phyloP scores from a whole-genome alignment of 2,329 filamentous ascomycete species.

The Rhinocladiella mackenziei region DNA sequence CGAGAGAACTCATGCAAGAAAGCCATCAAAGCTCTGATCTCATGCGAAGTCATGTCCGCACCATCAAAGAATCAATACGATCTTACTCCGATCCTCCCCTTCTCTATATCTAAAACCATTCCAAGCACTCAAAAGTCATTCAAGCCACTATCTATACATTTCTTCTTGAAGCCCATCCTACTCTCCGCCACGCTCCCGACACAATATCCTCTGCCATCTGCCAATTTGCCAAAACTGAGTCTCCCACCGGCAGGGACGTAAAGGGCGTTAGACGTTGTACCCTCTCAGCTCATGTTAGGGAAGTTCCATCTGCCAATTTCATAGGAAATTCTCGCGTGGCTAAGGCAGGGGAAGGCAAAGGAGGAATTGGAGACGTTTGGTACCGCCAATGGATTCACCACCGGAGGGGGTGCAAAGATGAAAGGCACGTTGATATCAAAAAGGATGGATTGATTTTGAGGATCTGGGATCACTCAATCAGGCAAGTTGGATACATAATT shows the following conservation, averaged over 20 bases:
- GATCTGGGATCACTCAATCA: slow-evolving; percentile 14
- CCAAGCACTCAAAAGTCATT: slow-evolving; percentile 27
- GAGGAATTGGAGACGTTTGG: slow-evolving; percentile 18
- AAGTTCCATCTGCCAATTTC: slow-evolving; percentile 27
- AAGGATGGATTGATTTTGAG: slow-evolving; percentile 35
- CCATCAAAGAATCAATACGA: too few species aligned
- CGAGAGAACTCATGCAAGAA: too few species aligned
- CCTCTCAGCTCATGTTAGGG: slow-evolving; percentile 14
- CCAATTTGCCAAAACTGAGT: slow-evolving; percentile 26
- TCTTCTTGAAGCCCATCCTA: slow-evolving; percentile 9
- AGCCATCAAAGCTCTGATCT: too few species aligned
- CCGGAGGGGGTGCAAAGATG: slow-evolving; percentile 25
- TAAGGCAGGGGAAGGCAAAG: slow-evolving; percentile 27
- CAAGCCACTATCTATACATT: slow-evolving; percentile 20
- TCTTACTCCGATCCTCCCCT: too few species aligned
- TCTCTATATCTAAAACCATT: too few species aligned
- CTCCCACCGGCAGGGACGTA: slow-evolving; percentile 23
- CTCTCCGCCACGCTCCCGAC: slow-evolving; percentile 15
- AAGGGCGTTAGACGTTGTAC: slow-evolving; percentile 15
- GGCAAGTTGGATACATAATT: not conserved
- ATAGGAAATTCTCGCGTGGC: slow-evolving; percentile 18
- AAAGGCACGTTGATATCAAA: slow-evolving; percentile 31
- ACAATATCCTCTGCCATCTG: slow-evolving; percentile 15
- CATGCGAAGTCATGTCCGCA: too few species aligned
- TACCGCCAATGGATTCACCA: slow-evolving; percentile 21